Conservation (phyloP, 139 green algal genomes). For the Chlamydomonas sphaeroides region DNA sequence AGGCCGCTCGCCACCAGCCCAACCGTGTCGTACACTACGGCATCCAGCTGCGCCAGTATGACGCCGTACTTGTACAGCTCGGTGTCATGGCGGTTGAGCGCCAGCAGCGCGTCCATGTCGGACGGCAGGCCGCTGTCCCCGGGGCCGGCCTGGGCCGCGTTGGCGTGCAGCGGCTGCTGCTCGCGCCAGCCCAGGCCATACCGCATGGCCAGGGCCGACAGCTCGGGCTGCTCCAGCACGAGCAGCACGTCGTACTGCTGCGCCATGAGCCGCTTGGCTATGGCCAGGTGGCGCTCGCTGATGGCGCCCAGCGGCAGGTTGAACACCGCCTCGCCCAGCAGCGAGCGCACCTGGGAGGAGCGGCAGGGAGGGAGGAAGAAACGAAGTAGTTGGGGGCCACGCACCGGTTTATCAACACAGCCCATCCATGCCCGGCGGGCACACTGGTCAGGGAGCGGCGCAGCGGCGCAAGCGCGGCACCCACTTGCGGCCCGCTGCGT, state of each 20-base stretch:
- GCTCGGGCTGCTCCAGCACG: neutral
- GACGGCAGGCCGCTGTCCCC: neutral
- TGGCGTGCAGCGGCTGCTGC: neutral
- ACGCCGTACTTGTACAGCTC: conserved; percentile 12
- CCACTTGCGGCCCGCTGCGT: no score
- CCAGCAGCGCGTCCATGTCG: neutral
- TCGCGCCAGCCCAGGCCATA: conserved; percentile 32
- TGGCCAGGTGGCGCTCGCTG: neutral
- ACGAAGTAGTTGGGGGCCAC: no score
- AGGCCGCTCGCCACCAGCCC: no score
- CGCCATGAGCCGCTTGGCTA: neutral
- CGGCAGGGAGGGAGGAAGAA: no score
- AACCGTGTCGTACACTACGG: conserved; percentile 3
- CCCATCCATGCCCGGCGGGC: no score
- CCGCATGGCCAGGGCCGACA: neutral
- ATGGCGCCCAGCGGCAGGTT: neutral
- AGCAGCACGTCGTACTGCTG: conserved; percentile 3
- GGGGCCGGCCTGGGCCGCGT: neutral
- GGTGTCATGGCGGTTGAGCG: conserved; percentile 1
- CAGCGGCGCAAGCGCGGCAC: no score
- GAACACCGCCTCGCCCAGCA: conserved; percentile 1
- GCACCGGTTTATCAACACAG: no score
- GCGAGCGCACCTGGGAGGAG: neutral
- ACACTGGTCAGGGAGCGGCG: no score
- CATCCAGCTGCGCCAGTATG: conserved; percentile 11